These are phyloP conservation scores for Pilatotrama ljubarskyi DNA, from an alignment of 768 basidiomycete species.

Conservation along the genomic window DNA sequence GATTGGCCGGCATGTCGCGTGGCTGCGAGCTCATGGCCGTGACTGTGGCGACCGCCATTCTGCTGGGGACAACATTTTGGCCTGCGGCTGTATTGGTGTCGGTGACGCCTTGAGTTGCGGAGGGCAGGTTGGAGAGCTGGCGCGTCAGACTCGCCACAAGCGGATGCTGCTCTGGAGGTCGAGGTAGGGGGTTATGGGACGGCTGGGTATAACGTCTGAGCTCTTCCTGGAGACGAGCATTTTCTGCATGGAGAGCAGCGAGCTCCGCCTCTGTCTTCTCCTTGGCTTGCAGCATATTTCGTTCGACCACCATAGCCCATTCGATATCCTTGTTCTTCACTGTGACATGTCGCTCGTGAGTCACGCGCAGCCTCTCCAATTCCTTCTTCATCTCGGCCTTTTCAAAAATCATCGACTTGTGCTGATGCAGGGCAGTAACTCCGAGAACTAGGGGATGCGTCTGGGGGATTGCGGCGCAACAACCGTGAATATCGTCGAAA, in stretches of 20 bases:
- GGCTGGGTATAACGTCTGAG: constrained; percentile 12
- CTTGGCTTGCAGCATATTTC: constrained; percentile 15
- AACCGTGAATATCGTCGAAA: constrained; percentile 3
- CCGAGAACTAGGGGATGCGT: constrained; percentile 34
- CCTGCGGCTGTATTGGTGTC: not conserved
- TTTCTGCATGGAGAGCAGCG: not conserved
- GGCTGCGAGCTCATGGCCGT: not conserved
- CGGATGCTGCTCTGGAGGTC: constrained; percentile 16
- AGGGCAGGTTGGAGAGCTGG: not conserved
- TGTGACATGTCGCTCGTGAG: constrained; percentile 18
- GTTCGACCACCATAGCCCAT: constrained; percentile 20
- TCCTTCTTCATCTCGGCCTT: constrained; percentile 6
- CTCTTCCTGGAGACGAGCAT: constrained; percentile 9
- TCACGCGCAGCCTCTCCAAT: constrained; percentile 13
- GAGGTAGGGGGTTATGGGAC: constrained; percentile 20
- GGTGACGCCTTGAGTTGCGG: not conserved
- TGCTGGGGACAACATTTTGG: not conserved
- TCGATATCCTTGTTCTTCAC: constrained; percentile 23
- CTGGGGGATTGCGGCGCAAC: constrained; percentile 24
- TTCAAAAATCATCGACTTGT: constrained; percentile 36
- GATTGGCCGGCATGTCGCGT: not conserved
- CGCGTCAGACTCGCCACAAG: constrained; percentile 3
- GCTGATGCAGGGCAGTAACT: constrained; percentile 39
- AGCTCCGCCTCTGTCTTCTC: not conserved
- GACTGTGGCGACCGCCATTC: not conserved